phyloP scores from a whole-genome alignment of 768 basidiomycete species.

The Infundibulicybe gibba region DNA sequence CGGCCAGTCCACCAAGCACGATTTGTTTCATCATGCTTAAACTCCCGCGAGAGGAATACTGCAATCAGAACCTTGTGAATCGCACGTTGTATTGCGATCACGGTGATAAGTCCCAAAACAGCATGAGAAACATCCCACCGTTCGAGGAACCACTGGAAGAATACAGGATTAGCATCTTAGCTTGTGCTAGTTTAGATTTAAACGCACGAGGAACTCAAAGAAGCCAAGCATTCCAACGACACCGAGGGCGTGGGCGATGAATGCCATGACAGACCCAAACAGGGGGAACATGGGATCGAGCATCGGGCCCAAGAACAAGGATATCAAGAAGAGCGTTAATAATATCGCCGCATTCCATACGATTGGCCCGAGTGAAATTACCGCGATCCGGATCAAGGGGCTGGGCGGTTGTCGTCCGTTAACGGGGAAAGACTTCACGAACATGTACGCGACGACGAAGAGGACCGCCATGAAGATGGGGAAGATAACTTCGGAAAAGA shows the following conservation, averaged over 20 bases:
- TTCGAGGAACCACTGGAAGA: constrained; percentile 87
- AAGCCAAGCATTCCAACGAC: constrained; percentile 87
- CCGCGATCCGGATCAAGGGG: constrained; percentile 88
- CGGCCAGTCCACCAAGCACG: constrained; percentile 98
- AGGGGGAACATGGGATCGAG: constrained; percentile 78
- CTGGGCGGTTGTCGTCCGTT: constrained; percentile 66
- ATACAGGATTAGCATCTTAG: constrained; percentile 12
- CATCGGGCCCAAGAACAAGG: constrained; percentile 91
- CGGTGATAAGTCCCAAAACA: constrained; percentile 88
- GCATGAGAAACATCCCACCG: constrained; percentile 90
- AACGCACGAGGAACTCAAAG: constrained; percentile 90
- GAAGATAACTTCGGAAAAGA: constrained; percentile 85
- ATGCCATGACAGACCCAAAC: constrained; percentile 92
- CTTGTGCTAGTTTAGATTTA: background rate
- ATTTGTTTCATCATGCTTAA: constrained; percentile 99
- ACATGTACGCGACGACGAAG: constrained; percentile 88
- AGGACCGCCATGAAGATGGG: constrained; percentile 82
- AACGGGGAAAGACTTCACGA: constrained; percentile 83
- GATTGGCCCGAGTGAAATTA: constrained; percentile 91
- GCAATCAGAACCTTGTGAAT: constrained; percentile 93
- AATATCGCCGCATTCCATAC: constrained; percentile 93
- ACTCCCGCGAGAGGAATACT: constrained; percentile 93
- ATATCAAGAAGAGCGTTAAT: constrained; percentile 83
- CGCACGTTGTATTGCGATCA: constrained; percentile 88
- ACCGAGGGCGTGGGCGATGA: constrained; percentile 80